Conservation (phyloP, 2,329 filamentous ascomycete genomes). For the Fusarium liriodendri region DNA sequence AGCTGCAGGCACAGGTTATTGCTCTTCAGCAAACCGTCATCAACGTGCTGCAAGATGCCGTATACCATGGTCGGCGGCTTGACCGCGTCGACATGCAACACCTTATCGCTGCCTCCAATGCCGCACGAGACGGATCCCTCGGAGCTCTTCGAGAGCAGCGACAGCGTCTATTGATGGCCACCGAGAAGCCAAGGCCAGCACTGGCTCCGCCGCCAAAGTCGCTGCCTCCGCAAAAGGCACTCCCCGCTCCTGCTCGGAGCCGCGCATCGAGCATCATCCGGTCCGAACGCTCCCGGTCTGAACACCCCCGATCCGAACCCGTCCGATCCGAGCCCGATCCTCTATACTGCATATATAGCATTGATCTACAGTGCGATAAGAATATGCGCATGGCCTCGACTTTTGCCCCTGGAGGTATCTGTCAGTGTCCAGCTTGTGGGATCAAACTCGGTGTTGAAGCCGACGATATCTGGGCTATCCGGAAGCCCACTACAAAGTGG, state of each 20-base stretch:
- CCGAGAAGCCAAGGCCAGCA: slow-evolving; percentile 24
- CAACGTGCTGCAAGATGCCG: slow-evolving; percentile 39
- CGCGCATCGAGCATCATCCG: slow-evolving; percentile 3
- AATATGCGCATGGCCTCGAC: slow-evolving; percentile 25
- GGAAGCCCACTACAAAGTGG: slow-evolving; percentile 23
- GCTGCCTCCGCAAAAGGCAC: neutral
- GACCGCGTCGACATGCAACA: slow-evolving; percentile 37
- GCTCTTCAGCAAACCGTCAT: slow-evolving; percentile 43
- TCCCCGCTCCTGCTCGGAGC: neutral
- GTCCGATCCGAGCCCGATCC: slow-evolving; percentile 17
- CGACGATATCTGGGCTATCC: slow-evolving; percentile 38
- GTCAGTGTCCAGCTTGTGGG: slow-evolving; percentile 36
- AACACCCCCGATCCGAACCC: neutral
- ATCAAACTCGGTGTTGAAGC: slow-evolving; percentile 28
- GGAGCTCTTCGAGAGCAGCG: slow-evolving; percentile 37
- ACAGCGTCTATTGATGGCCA: slow-evolving; percentile 26
- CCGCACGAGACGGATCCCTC: slow-evolving; percentile 36
- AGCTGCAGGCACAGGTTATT: slow-evolving; percentile 41
- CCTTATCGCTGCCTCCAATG: slow-evolving; percentile 39
- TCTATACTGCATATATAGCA: slow-evolving; percentile 38
- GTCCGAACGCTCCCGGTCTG: neutral
- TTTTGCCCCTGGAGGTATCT: slow-evolving; percentile 28
- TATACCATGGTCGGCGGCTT: slow-evolving; percentile 34
- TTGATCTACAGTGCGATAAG: slow-evolving; percentile 34
- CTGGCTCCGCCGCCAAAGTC: slow-evolving; percentile 13